Percentiles rank a stretch among this genome's conserved stretches.
Conservation (phyloP, 139 green algal genomes). For the Chlamydomonas eustigma region DNA sequence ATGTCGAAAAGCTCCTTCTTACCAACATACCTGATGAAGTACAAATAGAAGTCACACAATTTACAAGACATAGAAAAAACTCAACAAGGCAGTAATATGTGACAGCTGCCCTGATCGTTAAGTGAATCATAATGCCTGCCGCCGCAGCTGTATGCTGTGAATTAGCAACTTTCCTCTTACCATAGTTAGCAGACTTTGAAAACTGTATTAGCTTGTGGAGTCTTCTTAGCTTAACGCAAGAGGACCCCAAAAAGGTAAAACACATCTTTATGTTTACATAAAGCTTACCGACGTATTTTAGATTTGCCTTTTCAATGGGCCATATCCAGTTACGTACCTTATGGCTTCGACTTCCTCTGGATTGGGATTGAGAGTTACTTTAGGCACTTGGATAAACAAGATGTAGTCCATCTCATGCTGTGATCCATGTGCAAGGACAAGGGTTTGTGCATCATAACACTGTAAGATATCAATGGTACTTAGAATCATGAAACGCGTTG, state of each 20-base stretch:
- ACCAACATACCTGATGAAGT: constrained; percentile 53
- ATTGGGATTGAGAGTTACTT: constrained; percentile 69
- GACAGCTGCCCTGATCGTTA: not conserved
- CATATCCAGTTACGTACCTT: not conserved
- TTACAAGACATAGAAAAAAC: not conserved
- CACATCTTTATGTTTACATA: no score
- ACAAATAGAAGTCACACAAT: constrained; percentile 10
- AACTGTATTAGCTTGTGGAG: not conserved
- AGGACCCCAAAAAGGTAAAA: no score
- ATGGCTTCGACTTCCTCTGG: constrained; percentile 69
- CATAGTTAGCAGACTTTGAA: not conserved
- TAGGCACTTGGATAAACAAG: constrained; percentile 53
- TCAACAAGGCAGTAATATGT: not conserved
- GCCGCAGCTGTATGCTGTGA: no score
- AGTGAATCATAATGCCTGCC: not conserved
- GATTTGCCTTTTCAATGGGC: no score
- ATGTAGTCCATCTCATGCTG: constrained; percentile 98
- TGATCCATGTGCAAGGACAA: constrained; percentile 17
- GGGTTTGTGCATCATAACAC: no score
- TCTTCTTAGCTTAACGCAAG: not conserved
- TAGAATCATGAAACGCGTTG: no score
- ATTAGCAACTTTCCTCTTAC: no score
- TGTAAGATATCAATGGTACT: no score
- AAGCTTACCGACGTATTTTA: no score
- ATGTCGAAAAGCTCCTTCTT: constrained; percentile 60